Base-by-base conservation (phyloP, 2,329 filamentous ascomycete species). In the Aspergillus melleus region DNA sequence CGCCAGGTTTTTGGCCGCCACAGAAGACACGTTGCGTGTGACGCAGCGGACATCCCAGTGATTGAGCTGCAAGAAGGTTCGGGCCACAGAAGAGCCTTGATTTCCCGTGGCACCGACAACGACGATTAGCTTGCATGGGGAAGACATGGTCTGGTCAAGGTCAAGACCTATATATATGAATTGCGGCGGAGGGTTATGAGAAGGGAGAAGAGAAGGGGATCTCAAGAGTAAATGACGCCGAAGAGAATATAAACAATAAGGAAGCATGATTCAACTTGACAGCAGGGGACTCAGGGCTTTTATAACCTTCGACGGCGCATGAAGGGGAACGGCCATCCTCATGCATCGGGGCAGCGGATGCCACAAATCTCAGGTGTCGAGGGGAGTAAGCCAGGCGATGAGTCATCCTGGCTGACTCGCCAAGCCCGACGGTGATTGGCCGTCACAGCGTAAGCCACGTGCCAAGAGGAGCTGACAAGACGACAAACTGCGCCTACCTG, bases 71-170 rank as follows among this genome's bases (percentile, higher is more conserved):
- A 73, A 63, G 54, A 75, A 74, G 26, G 65, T 64, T 3, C 58
- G 55, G 20, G 65, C 70, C 20, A 75, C 72, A 10, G 68, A 72
- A 19, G 62, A 66, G 32, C 72, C 73, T 61, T 73, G 69, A 26
- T 69, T 68, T 47, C 75, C 76, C 14, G 75, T 77, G 42, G 74
- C 68, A 39, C 76, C 74, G 44, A 77, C 60, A 29, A 78, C 64
- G 14, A 71, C 69, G 47, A 77, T 71, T 44, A 70, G 67, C 64
- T 76, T 77, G 9, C 36, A 24, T 8, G 14, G 46, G 30, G 20
- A 20, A 39, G 49, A 30, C 12, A 36, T 53, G 6, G n/a, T 78
- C 22, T 3, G 22, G 22, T 4, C 3, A 24, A 24, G 4, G 22
- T 24, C 22, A 24, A 24, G 22, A 24, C n/a, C n/a, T 24, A 4